Conservation (phyloP, 768 basidiomycete species). For the Mycena haematopus region DNA sequence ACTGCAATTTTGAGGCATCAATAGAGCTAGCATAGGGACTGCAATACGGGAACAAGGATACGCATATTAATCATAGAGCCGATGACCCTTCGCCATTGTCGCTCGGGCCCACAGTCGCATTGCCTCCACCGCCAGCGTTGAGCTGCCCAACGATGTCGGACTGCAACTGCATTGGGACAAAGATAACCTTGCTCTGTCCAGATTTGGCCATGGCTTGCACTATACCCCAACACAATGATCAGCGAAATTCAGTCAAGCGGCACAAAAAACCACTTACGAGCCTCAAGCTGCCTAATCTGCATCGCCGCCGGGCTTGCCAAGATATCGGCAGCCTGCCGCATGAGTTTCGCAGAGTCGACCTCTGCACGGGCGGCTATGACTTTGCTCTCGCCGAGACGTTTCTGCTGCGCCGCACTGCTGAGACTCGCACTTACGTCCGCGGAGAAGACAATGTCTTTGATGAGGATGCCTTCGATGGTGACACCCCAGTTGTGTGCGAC, state of each 20-base stretch:
- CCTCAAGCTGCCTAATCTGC: slow-evolving; percentile 97
- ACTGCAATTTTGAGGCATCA: neutral
- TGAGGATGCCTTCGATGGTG: slow-evolving; percentile 93
- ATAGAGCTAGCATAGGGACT: neutral
- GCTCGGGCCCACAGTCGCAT: neutral
- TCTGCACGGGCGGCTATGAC: slow-evolving; percentile 96
- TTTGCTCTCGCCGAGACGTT: slow-evolving; percentile 95
- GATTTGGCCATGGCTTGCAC: slow-evolving; percentile 94
- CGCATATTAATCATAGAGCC: neutral
- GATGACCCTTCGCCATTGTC: slow-evolving; percentile 9
- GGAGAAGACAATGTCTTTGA: slow-evolving; percentile 94
- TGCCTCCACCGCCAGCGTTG: neutral
- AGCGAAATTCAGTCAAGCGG: slow-evolving; percentile 2
- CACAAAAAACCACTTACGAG: slow-evolving; percentile 47
- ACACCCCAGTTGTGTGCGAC: slow-evolving; percentile 97
- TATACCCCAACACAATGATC: slow-evolving; percentile 26
- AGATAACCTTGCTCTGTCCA: slow-evolving; percentile 89
- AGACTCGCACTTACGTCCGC: slow-evolving; percentile 89
- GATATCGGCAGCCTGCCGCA: slow-evolving; percentile 97
- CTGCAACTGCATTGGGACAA: slow-evolving; percentile 92
- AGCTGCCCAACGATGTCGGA: slow-evolving; percentile 69
- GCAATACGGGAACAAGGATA: neutral
- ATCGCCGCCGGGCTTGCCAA: slow-evolving; percentile 94
- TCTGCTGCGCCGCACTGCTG: slow-evolving; percentile 95
- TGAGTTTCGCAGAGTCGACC: slow-evolving; percentile 92